Conservation (phyloP, 768 basidiomycete genomes). For the Trametes cingulata region DNA sequence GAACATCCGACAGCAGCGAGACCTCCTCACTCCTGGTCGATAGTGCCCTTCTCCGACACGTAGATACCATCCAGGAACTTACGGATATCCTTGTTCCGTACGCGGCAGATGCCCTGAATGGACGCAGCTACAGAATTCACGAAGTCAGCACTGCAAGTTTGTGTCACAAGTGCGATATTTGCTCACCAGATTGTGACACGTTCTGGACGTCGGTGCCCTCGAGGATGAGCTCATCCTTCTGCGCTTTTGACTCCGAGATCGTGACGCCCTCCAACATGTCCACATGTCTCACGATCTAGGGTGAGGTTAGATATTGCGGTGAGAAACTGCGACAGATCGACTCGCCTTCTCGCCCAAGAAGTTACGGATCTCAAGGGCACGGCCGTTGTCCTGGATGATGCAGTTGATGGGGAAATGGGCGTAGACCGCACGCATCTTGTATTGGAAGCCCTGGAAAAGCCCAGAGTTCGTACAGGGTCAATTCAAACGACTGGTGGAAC, state of each 20-base stretch:
- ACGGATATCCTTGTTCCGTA: slow-evolving; percentile 99
- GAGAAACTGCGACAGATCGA: neutral
- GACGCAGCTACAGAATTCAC: slow-evolving; percentile 66
- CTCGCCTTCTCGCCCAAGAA: slow-evolving; percentile 91
- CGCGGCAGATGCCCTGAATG: slow-evolving; percentile 94
- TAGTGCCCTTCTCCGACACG: slow-evolving; percentile 79
- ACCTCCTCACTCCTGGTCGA: slow-evolving; percentile 43
- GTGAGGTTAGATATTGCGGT: neutral
- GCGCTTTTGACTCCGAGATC: slow-evolving; percentile 81
- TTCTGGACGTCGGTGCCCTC: slow-evolving; percentile 96
- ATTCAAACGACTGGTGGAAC: neutral
- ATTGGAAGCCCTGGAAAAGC: slow-evolving; percentile 84
- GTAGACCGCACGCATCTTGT: slow-evolving; percentile 99
- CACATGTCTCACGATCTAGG: slow-evolving; percentile 87
- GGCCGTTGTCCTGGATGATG: slow-evolving; percentile 81
- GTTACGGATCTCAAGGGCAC: slow-evolving; percentile 85
- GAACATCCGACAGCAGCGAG: slow-evolving; percentile 19
- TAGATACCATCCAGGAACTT: slow-evolving; percentile 97
- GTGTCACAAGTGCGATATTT: neutral
- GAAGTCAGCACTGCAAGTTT: neutral
- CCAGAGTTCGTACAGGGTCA: neutral
- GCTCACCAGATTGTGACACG: slow-evolving; percentile 91
- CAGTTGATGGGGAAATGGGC: slow-evolving; percentile 99
- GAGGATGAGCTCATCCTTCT: slow-evolving; percentile 93
- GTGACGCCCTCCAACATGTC: slow-evolving; percentile 88